Percentiles rank a stretch among this genome's conserved stretches.
phyloP scores from a whole-genome alignment of 2,329 filamentous ascomycete species.

The Stemphylium vesicarium region DNA sequence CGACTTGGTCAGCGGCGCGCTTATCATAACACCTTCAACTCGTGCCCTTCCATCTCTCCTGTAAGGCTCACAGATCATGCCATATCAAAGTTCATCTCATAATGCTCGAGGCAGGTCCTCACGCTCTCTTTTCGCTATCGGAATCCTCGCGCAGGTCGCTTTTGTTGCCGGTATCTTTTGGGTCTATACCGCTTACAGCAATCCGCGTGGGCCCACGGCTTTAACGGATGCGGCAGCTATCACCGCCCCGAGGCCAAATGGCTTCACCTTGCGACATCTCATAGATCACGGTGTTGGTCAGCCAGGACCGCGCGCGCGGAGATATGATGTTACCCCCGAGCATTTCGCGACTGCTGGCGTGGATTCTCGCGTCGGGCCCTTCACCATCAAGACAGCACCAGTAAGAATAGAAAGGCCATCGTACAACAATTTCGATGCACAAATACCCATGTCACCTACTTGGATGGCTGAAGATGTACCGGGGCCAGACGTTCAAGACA shows the following conservation, averaged over 20 bases:
- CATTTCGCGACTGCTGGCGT: constrained; percentile 30
- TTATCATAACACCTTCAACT: constrained; percentile 18
- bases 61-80: constrained; percentile 31
- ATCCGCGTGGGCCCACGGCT: constrained; percentile 12
- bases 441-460: constrained; percentile 37
- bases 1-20: constrained; percentile 24
- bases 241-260: constrained; percentile 10
- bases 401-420: constrained; percentile 41
- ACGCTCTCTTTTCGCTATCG: constrained; percentile 19
- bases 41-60: constrained; percentile 14
- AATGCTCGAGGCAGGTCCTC: constrained; percentile 22
- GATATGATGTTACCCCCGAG: constrained; percentile 39
- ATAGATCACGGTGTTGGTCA: constrained; percentile 46
- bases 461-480: constrained; percentile 39
- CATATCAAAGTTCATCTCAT: constrained; percentile 14
- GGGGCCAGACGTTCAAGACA: constrained; percentile 43
- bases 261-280: constrained; percentile 39
- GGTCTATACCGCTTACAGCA: constrained; percentile 16
- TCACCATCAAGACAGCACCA: constrained; percentile 36
- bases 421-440: constrained; percentile 23
- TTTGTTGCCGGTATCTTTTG: constrained; percentile 24
- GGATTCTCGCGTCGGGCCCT: constrained; percentile 35
- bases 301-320: constrained; percentile 40
- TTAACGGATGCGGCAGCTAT: constrained; percentile 9
- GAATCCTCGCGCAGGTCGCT: constrained; percentile 32